These are phyloP conservation scores for Zygoascus meyerae DNA, from an alignment of 1,139 yeast species.

Conservation along the genomic window DNA sequence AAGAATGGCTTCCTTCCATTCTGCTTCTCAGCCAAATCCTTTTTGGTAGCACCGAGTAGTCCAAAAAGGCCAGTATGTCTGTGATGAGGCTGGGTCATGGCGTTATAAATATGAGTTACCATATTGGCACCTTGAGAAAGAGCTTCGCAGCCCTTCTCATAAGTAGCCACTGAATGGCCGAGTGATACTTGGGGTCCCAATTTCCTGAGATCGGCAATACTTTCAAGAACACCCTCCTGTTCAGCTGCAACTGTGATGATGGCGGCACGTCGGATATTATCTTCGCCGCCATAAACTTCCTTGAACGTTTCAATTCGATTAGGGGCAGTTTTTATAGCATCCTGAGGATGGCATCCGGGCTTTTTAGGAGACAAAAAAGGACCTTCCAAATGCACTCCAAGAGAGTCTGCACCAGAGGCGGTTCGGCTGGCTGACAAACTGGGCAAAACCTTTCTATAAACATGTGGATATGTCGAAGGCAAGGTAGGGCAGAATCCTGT, in stretches of 20 bases:
- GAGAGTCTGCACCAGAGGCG: constrained; percentile 42
- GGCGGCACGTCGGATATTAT: constrained; percentile 41
- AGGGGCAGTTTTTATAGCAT: constrained; percentile 47
- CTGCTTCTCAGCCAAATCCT: constrained; percentile 17
- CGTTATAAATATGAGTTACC: constrained; percentile 61
- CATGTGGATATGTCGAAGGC: constrained; percentile 50
- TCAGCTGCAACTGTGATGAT: constrained; percentile 63
- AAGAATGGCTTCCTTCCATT: constrained; percentile 40
- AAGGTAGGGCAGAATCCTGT: constrained; percentile 58
- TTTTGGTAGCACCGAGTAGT: constrained; percentile 36
- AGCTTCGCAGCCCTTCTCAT: constrained; percentile 46
- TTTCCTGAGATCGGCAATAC: constrained; percentile 40
- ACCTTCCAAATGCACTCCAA: constrained; percentile 64
- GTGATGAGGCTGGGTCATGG: constrained; percentile 65
- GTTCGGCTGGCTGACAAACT: constrained; percentile 39
- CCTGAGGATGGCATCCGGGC: constrained; percentile 60
- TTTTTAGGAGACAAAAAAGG: constrained; percentile 52
- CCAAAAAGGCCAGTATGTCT: constrained; percentile 58
- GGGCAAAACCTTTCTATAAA: constrained; percentile 49
- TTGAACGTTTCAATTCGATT: constrained; percentile 38
- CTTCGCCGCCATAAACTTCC: constrained; percentile 47
- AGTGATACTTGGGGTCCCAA: constrained; percentile 44
- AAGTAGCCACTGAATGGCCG: constrained; percentile 53
- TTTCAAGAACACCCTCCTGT: constrained; percentile 47
- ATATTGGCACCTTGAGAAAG: constrained; percentile 50